Evolutionary conservation across 1,284 basidiomycete species (phyloP), one percentile per base, ranked within the genome.

Genomic region (Tilletia horrida): DNA sequence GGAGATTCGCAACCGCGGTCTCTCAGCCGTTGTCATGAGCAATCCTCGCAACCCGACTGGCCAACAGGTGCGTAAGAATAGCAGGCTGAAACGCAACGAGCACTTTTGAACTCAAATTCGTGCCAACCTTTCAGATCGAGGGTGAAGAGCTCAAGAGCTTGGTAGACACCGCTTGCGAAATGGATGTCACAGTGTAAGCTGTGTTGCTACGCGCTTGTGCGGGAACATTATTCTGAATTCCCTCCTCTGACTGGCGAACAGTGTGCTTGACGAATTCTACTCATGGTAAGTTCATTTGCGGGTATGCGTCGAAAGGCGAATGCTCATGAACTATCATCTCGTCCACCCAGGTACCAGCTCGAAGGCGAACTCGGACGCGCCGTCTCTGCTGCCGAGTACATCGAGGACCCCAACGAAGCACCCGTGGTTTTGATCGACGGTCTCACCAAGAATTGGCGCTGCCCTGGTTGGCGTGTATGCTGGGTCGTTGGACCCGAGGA

Each of bases 31-130:
- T 68, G 86, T 97, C 65, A 89, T 91, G 0, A 92, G 90, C 21
- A 97, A 96, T 82, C 92, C 92, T 14, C 88, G 92, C 67, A 94
- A 94, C 78, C 92, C 93, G 1, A 96, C 93, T 0, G 93, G 93
- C 11, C 92, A 93, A 74, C 84, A 59, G 55, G 55, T 59, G 14
- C 3, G 55, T 59, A 6, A 31, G 3, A 7, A 4, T 6, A 18
- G 18, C 45, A 23, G n/a, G 6, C 45, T 40, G 35, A 40, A 11
- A 40, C 18, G 21, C 16, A 16, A 48, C 16, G 45, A 48, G 18
- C 8, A 18, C 8, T 44, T 44, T 44, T 9, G 9, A 44, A 44
- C 43, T 44, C 8, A 44, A 44, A 8, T 8, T 44, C 43, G 43
- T 44, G 18, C 43, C 43, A 9, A 44, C 43, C n/a, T 1, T 45